Base-by-base conservation (phyloP, 192 early-diverging fungal species). In the Jimgerdemannia flammicorona region DNA sequence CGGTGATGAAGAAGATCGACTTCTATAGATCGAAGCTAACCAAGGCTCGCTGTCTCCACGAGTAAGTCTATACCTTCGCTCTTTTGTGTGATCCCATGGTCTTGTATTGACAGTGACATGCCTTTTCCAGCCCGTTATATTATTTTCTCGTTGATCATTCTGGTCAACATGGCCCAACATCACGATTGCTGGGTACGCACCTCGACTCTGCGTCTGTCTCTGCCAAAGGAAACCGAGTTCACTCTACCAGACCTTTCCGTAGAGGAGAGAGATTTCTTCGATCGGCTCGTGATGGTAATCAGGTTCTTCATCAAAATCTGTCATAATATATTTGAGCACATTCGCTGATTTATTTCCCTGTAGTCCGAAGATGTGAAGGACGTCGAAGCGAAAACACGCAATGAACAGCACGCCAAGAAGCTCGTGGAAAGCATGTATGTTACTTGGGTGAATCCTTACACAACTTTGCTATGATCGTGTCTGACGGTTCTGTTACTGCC, bases 81-180 rank as follows among this genome's bases (percentile, higher is more conserved):
- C n/a, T n/a, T n/a, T n/a, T n/a, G n/a, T n/a, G n/a, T n/a, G n/a
- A n/a, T n/a, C n/a, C n/a, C n/a, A n/a, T n/a, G n/a, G n/a, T n/a
- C n/a, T n/a, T n/a, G n/a, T n/a, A n/a, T n/a, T n/a, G n/a, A n/a
- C n/a, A n/a, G n/a, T n/a, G n/a, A n/a, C n/a, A n/a, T n/a, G n/a
- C n/a, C n/a, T n/a, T n/a, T n/a, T n/a, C n/a, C n/a, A n/a, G n/a
- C 63, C 73, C 73, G 40, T 40, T 74, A 4, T 68, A 43, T n/a
- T 74, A 68, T 42, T 65, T 67, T 11, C 64, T 74, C 18, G 40
- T 74, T 74, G 73, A 74, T 39, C 73, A 74, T 68, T 74, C 73
- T 19, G 73, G 73, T 40, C 65, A 69, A 42, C 73, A 68, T 65
- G 73, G 73, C 8, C 66, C 72, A 42, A 68, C 72, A 8, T 39